Conservation (phyloP, 805 yeast species). For the Saturnispora mendoncae region DNA sequence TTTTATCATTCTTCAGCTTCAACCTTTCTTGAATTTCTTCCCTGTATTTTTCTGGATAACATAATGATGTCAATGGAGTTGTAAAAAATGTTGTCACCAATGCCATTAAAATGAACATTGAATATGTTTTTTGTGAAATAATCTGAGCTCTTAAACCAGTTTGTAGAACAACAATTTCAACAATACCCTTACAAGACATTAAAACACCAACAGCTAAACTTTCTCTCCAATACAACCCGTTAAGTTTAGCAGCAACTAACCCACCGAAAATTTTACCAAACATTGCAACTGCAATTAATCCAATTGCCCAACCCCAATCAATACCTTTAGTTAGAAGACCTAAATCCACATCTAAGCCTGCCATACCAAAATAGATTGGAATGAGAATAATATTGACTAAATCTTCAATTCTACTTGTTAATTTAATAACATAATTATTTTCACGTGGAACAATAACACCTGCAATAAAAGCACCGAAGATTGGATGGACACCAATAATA, state of each 20-base stretch:
- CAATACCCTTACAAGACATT: constrained; percentile 87
- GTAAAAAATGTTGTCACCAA: constrained; percentile 70
- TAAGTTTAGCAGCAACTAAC: constrained; percentile 48
- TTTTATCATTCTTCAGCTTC: constrained; percentile 13
- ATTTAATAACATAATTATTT: constrained; percentile 56
- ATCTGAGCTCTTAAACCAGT: constrained; percentile 68
- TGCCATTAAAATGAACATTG: constrained; percentile 82
- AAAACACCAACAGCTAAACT: constrained; percentile 67
- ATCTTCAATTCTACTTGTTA: constrained; percentile 72
- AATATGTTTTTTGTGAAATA: constrained; percentile 53
- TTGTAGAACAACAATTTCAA: constrained; percentile 69
- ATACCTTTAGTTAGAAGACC: constrained; percentile 54
- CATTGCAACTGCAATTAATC: constrained; percentile 58
- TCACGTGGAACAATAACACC: constrained; percentile 74
- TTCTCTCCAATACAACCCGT: constrained; percentile 64
- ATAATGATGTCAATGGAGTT: constrained; percentile 57
- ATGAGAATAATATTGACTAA: constrained; percentile 61
- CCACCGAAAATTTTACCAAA: constrained; percentile 64
- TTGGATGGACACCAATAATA: constrained; percentile 79
- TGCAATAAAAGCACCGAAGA: constrained; percentile 75
- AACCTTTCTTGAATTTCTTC: constrained; percentile 35
- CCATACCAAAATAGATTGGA: constrained; percentile 72
- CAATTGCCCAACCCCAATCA: constrained; percentile 74
- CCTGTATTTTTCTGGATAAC: constrained; percentile 57
- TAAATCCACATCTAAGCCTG: constrained; percentile 65